phyloP scores from a whole-genome alignment of 2,329 filamentous ascomycete species.

The Fusarium miscanthi region DNA sequence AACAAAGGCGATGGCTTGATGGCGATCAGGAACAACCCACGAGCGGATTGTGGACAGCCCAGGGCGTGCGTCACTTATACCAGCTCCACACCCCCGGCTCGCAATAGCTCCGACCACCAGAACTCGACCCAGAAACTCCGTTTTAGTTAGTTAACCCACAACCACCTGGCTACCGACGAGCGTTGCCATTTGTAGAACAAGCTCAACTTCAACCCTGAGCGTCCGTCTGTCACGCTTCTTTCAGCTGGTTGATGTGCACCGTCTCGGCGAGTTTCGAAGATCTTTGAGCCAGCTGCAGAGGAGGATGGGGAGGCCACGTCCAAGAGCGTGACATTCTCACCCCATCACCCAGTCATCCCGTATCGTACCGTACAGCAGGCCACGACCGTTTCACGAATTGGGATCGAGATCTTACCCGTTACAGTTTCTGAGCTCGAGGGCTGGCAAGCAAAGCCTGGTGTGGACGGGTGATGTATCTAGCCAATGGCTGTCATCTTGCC shows the following conservation, averaged over 20 bases:
- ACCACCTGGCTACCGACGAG: slow-evolving; percentile 33
- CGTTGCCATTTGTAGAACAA: slow-evolving; percentile 35
- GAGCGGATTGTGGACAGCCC: slow-evolving; percentile 7
- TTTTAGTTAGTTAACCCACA: slow-evolving; percentile 30
- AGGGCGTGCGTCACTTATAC: slow-evolving; percentile 27
- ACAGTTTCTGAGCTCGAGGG: slow-evolving; percentile 10
- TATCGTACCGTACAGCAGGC: slow-evolving; percentile 6
- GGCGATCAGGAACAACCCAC: slow-evolving; percentile 43
- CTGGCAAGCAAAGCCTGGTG: too few species aligned
- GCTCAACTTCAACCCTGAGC: slow-evolving; percentile 34
- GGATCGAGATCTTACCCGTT: slow-evolving; percentile 46
- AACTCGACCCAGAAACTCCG: slow-evolving; percentile 33
- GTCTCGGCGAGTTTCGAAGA: slow-evolving; percentile 33
- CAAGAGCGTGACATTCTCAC: slow-evolving; percentile 33
- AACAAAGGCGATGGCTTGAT: slow-evolving; percentile 43
- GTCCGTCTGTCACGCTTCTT: slow-evolving; percentile 31
- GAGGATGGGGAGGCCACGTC: slow-evolving; percentile 23
- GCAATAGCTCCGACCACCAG: slow-evolving; percentile 26
- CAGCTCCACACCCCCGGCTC: slow-evolving; percentile 30
- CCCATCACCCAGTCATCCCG: slow-evolving; percentile 11
- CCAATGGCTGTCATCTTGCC: slow-evolving; percentile 22
- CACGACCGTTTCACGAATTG: slow-evolving; percentile 36
- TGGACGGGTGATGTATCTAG: neutral
- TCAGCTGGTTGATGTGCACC: slow-evolving; percentile 19
- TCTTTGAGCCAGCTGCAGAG: slow-evolving; percentile 9